Evolutionary conservation across 2,329 filamentous ascomycete species (phyloP).

Genomic region (Diaporthe sp.): DNA sequence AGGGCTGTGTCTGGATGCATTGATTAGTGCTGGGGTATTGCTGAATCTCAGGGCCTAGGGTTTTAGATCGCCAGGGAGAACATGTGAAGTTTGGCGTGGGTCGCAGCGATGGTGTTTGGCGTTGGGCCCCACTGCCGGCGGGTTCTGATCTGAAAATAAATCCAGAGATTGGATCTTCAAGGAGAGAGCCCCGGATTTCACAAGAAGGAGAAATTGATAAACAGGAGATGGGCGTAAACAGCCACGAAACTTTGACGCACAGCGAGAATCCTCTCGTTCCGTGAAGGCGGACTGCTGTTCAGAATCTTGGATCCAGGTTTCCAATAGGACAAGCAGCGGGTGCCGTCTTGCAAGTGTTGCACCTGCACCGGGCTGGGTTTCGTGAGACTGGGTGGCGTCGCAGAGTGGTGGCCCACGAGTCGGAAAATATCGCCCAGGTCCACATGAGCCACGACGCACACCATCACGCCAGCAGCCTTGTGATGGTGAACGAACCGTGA

Average conservation of each 20-base stretch:
- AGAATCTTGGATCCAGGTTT: conserved; percentile 15
- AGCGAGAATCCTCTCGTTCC: conserved; percentile 18
- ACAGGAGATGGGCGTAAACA: conserved; percentile 30
- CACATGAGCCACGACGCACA: conserved; percentile 34
- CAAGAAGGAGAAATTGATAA: conserved; percentile 27
- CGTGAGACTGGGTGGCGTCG: conserved; percentile 37
- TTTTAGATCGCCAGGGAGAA: conserved; percentile 13
- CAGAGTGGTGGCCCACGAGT: conserved; percentile 36
- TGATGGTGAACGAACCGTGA: conserved; percentile 25
- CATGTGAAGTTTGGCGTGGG: conserved; percentile 9
- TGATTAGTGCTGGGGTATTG: conserved; percentile 7
- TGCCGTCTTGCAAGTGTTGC: conserved; percentile 31
- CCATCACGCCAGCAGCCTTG: conserved; percentile 34
- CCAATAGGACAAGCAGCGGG: background rate
- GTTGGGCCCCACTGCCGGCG: conserved; percentile 32
- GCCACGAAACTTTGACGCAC: conserved; percentile 28
- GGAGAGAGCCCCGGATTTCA: conserved; percentile 32
- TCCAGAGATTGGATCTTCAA: conserved; percentile 39
- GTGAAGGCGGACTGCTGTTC: background rate
- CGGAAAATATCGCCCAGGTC: conserved; percentile 35
- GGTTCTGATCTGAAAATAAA: conserved; percentile 38
- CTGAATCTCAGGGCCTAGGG: conserved; percentile 14
- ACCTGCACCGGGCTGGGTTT: conserved; percentile 8
- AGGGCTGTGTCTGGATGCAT: conserved; percentile 13
- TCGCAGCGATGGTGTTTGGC: conserved; percentile 8